Evolutionary conservation across 1,139 yeast species (phyloP).

Genomic region (Suzukiozyma palmioleophila): DNA sequence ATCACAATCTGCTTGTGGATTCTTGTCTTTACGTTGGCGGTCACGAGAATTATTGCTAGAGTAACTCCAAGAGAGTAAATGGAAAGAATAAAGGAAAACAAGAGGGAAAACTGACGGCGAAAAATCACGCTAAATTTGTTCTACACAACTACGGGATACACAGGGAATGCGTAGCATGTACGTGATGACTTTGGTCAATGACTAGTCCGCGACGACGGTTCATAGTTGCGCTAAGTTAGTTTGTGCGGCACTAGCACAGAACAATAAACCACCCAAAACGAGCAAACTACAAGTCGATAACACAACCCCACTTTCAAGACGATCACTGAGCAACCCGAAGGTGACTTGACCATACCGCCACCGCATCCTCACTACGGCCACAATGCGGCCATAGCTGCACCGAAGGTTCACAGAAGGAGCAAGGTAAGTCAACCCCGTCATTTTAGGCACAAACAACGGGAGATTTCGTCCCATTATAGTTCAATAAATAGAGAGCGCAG

Average conservation of each 20-base stretch:
- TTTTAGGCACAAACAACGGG: background rate
- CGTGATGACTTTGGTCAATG: too few relatives aligned
- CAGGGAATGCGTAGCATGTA: too few relatives aligned
- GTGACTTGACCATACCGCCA: too few relatives aligned
- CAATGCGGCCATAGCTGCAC: background rate
- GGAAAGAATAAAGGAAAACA: background rate
- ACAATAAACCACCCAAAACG: too few relatives aligned
- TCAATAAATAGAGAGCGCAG: background rate
- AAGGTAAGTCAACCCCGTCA: background rate
- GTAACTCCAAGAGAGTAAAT: slow-evolving; percentile 9
- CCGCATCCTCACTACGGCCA: too few relatives aligned
- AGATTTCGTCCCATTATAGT: background rate
- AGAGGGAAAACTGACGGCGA: background rate
- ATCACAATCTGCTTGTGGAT: slow-evolving; percentile 80
- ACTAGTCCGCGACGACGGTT: too few relatives aligned
- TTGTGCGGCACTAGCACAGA: too few relatives aligned
- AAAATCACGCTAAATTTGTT: background rate
- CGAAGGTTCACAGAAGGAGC: background rate
- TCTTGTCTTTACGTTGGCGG: slow-evolving; percentile 75
- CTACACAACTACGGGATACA: too few relatives aligned
- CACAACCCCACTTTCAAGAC: too few relatives aligned
- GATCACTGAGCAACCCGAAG: too few relatives aligned
- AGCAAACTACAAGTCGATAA: too few relatives aligned
- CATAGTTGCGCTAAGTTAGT: too few relatives aligned
- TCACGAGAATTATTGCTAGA: slow-evolving; percentile 73